Conservation (phyloP, 1,284 basidiomycete genomes). For the Sporisorium sorghi region DNA sequence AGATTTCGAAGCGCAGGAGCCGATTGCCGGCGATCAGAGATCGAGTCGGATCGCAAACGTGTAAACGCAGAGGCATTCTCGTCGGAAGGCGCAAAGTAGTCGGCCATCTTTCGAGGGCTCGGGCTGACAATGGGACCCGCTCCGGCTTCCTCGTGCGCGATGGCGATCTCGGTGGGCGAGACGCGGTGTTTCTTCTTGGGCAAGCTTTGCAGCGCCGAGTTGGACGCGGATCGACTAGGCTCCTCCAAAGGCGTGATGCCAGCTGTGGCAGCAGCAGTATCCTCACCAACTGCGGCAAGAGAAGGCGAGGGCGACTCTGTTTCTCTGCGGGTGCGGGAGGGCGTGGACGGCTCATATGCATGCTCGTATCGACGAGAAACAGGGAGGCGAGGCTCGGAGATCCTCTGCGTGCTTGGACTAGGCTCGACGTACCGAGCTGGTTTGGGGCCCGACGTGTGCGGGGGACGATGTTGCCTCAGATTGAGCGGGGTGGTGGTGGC, state of each 20-base stretch:
- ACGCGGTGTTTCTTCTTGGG: conserved; percentile 53
- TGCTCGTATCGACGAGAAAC: conserved; percentile 9
- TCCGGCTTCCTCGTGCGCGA: conserved; percentile 53
- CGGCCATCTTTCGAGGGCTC: conserved; percentile 40
- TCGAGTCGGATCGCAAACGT: conserved; percentile 24
- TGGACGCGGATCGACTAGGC: conserved; percentile 5
- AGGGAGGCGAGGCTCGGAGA: conserved; percentile 22
- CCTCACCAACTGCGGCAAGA: too few species aligned
- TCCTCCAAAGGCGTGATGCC: conserved; percentile 22
- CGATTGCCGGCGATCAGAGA: conserved; percentile 19
- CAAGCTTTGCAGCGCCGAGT: conserved; percentile 26
- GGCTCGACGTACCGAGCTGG: conserved; percentile 32
- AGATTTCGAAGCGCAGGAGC: conserved; percentile 8
- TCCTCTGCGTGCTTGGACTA: conserved; percentile 36
- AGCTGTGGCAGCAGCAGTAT: not conserved
- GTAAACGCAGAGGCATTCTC: conserved; percentile 3
- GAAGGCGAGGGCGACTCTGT: not conserved
- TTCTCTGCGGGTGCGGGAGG: conserved; percentile 14
- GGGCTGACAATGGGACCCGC: conserved; percentile 45
- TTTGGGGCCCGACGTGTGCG: conserved; percentile 42
- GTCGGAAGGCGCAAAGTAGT: conserved; percentile 28
- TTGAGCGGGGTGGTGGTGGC: conserved; percentile 33
- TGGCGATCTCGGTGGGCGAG: conserved; percentile 39
- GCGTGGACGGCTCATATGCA: conserved; percentile 8
- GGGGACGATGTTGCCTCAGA: conserved; percentile 34